Conservation (phyloP, 2,329 filamentous ascomycete species). For the Cercospora sp. region DNA sequence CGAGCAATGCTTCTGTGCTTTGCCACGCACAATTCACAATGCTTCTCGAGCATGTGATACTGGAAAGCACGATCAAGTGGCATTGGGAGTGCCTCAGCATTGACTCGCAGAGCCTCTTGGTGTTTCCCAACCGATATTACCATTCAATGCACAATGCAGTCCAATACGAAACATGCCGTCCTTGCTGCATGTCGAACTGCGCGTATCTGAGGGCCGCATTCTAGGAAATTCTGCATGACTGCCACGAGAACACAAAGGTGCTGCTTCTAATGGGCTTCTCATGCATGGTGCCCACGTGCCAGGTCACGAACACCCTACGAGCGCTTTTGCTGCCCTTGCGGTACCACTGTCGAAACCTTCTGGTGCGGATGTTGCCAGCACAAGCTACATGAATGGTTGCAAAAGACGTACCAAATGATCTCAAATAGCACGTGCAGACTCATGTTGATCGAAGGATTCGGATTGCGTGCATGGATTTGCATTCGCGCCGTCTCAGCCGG, state of each 20-base stretch:
- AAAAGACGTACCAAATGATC: not conserved
- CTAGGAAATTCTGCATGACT: not conserved
- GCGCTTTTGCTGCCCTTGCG: not conserved
- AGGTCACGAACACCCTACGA: not conserved
- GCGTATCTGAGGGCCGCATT: too few species aligned
- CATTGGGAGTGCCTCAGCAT: not conserved
- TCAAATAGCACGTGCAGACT: not conserved
- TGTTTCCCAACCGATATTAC: not conserved
- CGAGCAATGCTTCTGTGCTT: not conserved
- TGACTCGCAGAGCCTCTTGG: not conserved
- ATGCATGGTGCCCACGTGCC: not conserved
- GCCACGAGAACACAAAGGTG: not conserved
- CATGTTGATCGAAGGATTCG: not conserved
- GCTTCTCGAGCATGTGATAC: not conserved
- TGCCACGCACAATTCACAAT: not conserved
- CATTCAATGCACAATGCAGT: not conserved
- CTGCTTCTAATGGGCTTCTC: not conserved
- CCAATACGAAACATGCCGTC: not conserved
- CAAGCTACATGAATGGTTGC: not conserved
- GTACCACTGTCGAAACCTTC: not conserved
- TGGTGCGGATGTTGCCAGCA: not conserved
- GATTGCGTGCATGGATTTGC: conserved; percentile 6
- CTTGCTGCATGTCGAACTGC: not conserved
- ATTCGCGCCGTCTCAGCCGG: conserved; percentile 7
- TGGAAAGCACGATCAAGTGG: not conserved